These are phyloP conservation scores for Papiliotrema nemorosa DNA, from an alignment of 1,284 basidiomycete genomes.

Conservation along the genomic window DNA sequence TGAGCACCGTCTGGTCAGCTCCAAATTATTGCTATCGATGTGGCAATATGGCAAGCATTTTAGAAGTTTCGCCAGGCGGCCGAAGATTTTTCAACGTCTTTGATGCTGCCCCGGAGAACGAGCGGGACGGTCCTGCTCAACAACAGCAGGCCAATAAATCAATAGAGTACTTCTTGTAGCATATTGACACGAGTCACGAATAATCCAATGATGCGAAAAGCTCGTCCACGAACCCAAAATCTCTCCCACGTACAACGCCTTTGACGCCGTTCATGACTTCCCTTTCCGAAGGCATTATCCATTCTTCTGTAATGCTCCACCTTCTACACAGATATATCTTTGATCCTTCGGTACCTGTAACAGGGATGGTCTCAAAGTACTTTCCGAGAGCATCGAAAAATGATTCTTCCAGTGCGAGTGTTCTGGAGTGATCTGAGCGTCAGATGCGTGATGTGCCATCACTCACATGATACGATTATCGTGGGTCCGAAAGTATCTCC, in stretches of 20 bases:
- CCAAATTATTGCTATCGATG: conserved; percentile 92
- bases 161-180: conserved; percentile 46
- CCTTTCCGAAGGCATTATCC: conserved; percentile 31
- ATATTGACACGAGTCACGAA: conserved; percentile 9
- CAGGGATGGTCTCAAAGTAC: conserved; percentile 38
- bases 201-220: conserved; percentile 39
- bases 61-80: conserved; percentile 91
- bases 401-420: conserved; percentile 41
- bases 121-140: conserved; percentile 48
- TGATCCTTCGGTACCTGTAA: conserved; percentile 30
- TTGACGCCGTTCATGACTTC: conserved; percentile 38
- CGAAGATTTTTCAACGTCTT: conserved; percentile 93
- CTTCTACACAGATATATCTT: conserved; percentile 41
- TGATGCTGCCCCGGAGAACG: conserved; percentile 97
- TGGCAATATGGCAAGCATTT: conserved; percentile 93
- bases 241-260: conserved; percentile 32
- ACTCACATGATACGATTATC: conserved; percentile 44
- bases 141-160: conserved; percentile 44
- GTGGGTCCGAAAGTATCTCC: conserved; percentile 38
- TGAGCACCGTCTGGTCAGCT: conserved; percentile 97
- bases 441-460: background rate
- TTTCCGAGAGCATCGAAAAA: conserved; percentile 43
- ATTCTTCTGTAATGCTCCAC: conserved; percentile 35
- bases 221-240: conserved; percentile 36
- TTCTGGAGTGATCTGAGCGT: conserved; percentile 38